These are phyloP conservation scores for Claviceps sp. DNA, from an alignment of 2,329 filamentous ascomycete genomes.

Conservation along the genomic window DNA sequence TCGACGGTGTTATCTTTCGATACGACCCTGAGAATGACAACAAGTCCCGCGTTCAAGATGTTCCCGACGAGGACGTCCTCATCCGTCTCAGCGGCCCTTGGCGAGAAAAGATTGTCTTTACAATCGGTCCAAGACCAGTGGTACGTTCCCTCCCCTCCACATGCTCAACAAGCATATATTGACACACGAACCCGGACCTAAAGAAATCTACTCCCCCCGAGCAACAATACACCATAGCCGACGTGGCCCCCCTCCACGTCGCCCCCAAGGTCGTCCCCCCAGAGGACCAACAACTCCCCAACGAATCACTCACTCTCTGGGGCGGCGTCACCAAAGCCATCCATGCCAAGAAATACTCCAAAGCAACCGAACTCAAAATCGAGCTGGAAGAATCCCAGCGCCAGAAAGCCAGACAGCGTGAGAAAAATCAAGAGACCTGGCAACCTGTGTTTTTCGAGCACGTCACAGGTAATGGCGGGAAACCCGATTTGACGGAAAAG, in stretches of 20 bases:
- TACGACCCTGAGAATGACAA: slow-evolving; percentile 81
- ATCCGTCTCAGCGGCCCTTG: slow-evolving; percentile 74
- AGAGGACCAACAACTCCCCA: slow-evolving; percentile 62
- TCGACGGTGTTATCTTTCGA: slow-evolving; percentile 80
- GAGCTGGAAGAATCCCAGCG: slow-evolving; percentile 87
- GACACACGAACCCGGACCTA: slow-evolving; percentile 1
- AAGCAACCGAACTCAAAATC: slow-evolving; percentile 76
- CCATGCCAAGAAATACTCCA: slow-evolving; percentile 63
- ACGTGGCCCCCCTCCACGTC: slow-evolving; percentile 72
- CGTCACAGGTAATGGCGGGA: slow-evolving; percentile 39
- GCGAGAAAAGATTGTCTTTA: slow-evolving; percentile 58
- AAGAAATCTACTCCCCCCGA: slow-evolving; percentile 34
- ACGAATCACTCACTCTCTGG: slow-evolving; percentile 88
- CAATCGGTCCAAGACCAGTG: slow-evolving; percentile 43
- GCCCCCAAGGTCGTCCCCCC: slow-evolving; percentile 71
- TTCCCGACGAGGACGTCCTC: slow-evolving; percentile 72
- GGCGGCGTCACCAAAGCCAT: slow-evolving; percentile 78
- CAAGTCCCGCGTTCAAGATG: slow-evolving; percentile 68
- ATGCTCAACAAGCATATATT: background rate
- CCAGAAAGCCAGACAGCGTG: slow-evolving; percentile 68
- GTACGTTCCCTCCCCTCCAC: slow-evolving; percentile 31
- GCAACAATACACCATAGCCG: slow-evolving; percentile 65
- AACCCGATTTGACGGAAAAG: slow-evolving; percentile 41
- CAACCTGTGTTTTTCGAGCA: slow-evolving; percentile 77
- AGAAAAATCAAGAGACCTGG: slow-evolving; percentile 57